Evolutionary conservation across 2,329 filamentous ascomycete species (phyloP), one percentile per base, ranked within the genome.

Genomic region (Colletotrichum chlorophyti): DNA sequence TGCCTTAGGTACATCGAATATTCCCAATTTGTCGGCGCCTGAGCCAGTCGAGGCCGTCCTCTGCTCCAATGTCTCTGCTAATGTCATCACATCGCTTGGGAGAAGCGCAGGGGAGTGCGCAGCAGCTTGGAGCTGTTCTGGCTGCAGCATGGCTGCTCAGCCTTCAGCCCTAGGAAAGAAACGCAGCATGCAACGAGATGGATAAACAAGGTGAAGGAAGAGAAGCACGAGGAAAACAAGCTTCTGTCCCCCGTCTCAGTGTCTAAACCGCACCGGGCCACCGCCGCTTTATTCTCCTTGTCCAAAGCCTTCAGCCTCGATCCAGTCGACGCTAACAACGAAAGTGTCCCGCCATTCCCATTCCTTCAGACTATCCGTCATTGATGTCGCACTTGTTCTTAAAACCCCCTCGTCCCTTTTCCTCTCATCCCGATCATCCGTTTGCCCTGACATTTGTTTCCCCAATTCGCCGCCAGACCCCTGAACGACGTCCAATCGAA

Each of bases 131-230:
- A 37, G 31, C 32, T 37, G 32, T 24, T 26, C 19, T 32, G 32
- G n/a, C 34, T 40, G 17, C 35, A 14, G 21, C 32, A n/a, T 29
- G 15, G 32, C 2, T 35, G 41, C 54, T 47, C 49, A 26, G 54
- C 49, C 54, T 41, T 58, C 54, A 58, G 54, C 54, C 49, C 49
- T 58, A 34, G 37, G 46, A 24, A 11, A 34, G 47, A 31, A 31
- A 49, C 12, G 32, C 38, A 6, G 6, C 3, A 21, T n/a, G 17
- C 17, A 47, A 34, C 8, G 43, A 14, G 27, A 21, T 17, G 26
- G 9, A 32, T 3, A 47, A 47, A 34, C 42, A 46, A 27, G 24
- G 19, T 14, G n/a, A n/a, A n/a, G n/a, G 12, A 7, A 19, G 15
- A 14, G 24, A n/a, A n/a, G 24, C 19, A 37, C 7, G n/a, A 31